Evolutionary conservation across 495 filamentous ascomycete genomes (phyloP).

Genomic region (Tuber melanosporum): DNA sequence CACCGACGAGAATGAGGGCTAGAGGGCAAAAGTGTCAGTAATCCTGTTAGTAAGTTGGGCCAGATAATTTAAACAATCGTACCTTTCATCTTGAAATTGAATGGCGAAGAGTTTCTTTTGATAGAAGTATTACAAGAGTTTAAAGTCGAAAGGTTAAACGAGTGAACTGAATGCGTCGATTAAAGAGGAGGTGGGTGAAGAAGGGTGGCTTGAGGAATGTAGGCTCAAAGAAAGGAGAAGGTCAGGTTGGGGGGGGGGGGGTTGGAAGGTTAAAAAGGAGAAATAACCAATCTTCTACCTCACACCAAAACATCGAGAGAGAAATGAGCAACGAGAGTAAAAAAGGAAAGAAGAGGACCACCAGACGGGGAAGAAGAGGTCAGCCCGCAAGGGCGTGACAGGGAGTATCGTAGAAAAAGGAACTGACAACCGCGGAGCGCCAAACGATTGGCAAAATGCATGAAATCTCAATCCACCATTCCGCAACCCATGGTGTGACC

Average conservation of each 20-base stretch:
- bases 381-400: neutral
- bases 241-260: neutral
- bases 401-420: neutral
- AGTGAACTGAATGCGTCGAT: neutral
- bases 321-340: neutral
- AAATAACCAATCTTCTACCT: neutral
- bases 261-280: neutral
- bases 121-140: neutral
- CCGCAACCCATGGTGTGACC: neutral
- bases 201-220: neutral
- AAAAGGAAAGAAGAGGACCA: neutral
- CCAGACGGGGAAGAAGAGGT: neutral
- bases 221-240: neutral
- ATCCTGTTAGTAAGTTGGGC: neutral
- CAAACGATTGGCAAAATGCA: neutral
- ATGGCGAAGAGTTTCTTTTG: neutral
- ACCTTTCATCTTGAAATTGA: neutral
- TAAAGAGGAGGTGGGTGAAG: neutral
- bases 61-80: neutral
- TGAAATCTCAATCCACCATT: neutral
- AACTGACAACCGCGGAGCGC: neutral
- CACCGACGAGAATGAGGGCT: constrained; percentile 99
- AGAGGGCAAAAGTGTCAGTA: neutral
- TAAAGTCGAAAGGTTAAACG: neutral
- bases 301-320: neutral